A percentile compares a stretch with the other conserved stretches of the same genome.
Conservation (phyloP, 1,139 yeast genomes). For the Protomyces lactucae-debilis region DNA sequence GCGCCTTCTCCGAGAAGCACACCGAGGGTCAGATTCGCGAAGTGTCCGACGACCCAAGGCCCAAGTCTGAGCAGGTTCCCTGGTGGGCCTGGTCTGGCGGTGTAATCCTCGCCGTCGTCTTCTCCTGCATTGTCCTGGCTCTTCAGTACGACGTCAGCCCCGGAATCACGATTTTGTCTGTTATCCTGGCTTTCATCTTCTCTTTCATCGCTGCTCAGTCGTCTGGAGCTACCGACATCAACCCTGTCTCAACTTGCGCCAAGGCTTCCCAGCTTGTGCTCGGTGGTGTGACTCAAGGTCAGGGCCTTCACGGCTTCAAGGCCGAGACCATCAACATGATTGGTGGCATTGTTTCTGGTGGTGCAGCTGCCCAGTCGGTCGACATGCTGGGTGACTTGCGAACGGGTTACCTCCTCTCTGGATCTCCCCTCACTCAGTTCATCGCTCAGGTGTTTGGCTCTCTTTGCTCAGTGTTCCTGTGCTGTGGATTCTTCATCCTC, state of each 20-base stretch:
- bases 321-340: slow-evolving; percentile 27
- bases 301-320: slow-evolving; percentile 8
- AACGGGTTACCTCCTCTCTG: slow-evolving; percentile 28
- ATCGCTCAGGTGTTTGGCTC: slow-evolving; percentile 27
- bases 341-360: slow-evolving; percentile 27
- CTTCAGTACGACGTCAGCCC: slow-evolving; percentile 22
- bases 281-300: slow-evolving; percentile 28
- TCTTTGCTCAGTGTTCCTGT: slow-evolving; percentile 24
- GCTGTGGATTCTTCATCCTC: slow-evolving; percentile 27
- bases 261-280: slow-evolving; percentile 26
- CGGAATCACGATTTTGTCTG: slow-evolving; percentile 24
- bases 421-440: slow-evolving; percentile 27
- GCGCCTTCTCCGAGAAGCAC: slow-evolving; percentile 12
- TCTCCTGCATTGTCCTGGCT: slow-evolving; percentile 27
- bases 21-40: not conserved
- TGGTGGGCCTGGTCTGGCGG: slow-evolving; percentile 27
- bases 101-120: slow-evolving; percentile 14
- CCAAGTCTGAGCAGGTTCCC: slow-evolving; percentile 23
- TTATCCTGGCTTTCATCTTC: slow-evolving; percentile 25
- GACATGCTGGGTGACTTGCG: slow-evolving; percentile 29
- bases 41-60: slow-evolving; percentile 18
- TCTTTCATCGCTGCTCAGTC: slow-evolving; percentile 29
- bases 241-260: slow-evolving; percentile 29
- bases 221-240: slow-evolving; percentile 28
- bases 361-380: slow-evolving; percentile 28